Base-by-base conservation (phyloP, 116 monocot species). In the Phalaenopsis hybrid region DNA sequence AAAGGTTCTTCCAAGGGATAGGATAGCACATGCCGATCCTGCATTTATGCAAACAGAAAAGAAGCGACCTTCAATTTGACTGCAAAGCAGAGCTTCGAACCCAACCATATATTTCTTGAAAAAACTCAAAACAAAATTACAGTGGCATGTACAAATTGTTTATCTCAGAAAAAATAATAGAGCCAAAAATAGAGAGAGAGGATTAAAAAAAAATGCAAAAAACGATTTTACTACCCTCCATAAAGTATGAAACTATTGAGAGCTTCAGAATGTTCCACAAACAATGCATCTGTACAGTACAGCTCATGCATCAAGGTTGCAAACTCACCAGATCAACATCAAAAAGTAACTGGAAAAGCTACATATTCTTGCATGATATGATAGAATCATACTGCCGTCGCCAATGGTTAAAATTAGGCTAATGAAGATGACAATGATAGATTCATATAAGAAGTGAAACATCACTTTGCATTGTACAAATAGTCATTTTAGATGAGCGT, bases 1-100 rank as follows among this genome's bases (percentile, higher is more conserved):
- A 83, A 88, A 69, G 80, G 80, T 73, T 89, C 82, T 13, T 73
- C 78, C 52, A 69, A 83, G 76, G 74, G 84, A 85, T 74, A 83
- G 31, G 79, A 75, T 50, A 88, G 57, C 21, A 88, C 89, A 85
- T 87, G 86, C 33, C 87, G 83, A 79, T 86, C 89, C 96, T 96
- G 86, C 28, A 86, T 75, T 8, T 46, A 75, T 15, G 46, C n/a
- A 46, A 20, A 75, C 21, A 43, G 41, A 45, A 75, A 31, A 70
- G 8, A 75, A 75, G 75, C 7, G 2, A n/a, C n/a, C 7, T 46
- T 75, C 44, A 75, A 75, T 8, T 21, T 25, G 37, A 41, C 75
- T 45, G 0, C 46, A 45, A 20, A 20, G 72, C 5, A 75, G 8
- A 75, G 2, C 21, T 18, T 45, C 75, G 15, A 10, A 75, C 10